Conservation (phyloP, 2,329 filamentous ascomycete species). For the Macrophomina phaseolina region DNA sequence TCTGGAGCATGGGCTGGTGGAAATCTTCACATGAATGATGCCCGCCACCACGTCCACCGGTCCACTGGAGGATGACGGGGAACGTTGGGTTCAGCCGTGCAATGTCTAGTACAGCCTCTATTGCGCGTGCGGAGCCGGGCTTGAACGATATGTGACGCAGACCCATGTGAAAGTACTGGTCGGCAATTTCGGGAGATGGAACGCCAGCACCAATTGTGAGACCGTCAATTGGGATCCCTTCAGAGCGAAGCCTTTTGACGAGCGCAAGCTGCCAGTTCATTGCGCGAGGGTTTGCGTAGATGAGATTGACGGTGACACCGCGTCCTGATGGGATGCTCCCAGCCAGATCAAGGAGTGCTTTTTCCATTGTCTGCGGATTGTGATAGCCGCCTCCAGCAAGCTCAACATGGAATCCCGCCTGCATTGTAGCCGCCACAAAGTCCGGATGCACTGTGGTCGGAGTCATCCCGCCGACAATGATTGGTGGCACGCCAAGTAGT, state of each 20-base stretch:
- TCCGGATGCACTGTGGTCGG: conserved; percentile 88
- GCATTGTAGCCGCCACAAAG: conserved; percentile 93
- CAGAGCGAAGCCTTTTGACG: conserved; percentile 77
- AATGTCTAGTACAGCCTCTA: conserved; percentile 89
- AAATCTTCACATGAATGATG: conserved; percentile 97
- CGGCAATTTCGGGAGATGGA: conserved; percentile 88
- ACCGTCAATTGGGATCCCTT: conserved; percentile 90
- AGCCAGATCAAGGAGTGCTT: conserved; percentile 84
- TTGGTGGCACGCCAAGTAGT: conserved; percentile 81
- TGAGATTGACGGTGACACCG: conserved; percentile 87
- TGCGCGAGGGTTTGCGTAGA: conserved; percentile 87
- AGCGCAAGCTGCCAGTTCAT: conserved; percentile 95
- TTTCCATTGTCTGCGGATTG: conserved; percentile 80
- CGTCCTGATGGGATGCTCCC: conserved; percentile 81
- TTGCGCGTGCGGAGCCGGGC: conserved; percentile 87
- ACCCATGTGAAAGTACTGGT: conserved; percentile 90
- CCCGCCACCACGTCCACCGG: conserved; percentile 88
- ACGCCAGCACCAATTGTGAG: conserved; percentile 93
- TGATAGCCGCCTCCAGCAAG: conserved; percentile 90
- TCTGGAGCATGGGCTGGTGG: conserved; percentile 87
- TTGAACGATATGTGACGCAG: conserved; percentile 96
- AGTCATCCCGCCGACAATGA: conserved; percentile 95
- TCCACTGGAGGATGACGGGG: conserved; percentile 94
- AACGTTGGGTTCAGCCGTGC: conserved; percentile 90
- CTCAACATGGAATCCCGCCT: conserved; percentile 93